Evolutionary conservation across 106 monocot species (phyloP), one percentile per base, ranked within the genome.

Genomic region (Posidonia australis): DNA sequence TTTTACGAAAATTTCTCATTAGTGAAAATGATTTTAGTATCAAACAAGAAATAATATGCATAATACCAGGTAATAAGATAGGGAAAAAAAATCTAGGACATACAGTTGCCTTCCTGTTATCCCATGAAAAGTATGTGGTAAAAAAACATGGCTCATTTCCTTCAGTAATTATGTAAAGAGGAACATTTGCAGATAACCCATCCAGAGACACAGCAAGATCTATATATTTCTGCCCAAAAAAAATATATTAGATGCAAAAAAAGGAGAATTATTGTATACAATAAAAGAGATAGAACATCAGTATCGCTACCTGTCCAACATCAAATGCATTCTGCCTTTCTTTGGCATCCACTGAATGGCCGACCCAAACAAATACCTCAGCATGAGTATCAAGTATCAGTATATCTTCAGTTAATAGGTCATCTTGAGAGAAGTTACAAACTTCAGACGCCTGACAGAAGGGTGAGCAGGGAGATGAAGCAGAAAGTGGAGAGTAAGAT

Each of bases 291-390:
- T 47, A 19, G 18, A 46, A 26, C 5, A 18, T 9, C 17, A 31
- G 22, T 29, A 26, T 13, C 18, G 3, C 51, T 56, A 83, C 86
- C 80, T 81, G 80, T 31, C 80, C 83, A 51, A 87, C 70, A 45
- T 92, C 82, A 74, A 85, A 71, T 58, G 84, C 84, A 32, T 76
- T 78, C 62, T 85, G 82, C 26, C 84, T 92, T 72, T 92, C 92
- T 61, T 85, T 88, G 21, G 71, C 29, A 59, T 78, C 80, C 63
- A 84, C 87, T 49, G 71, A 87, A 7, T 87, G 78, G 63, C 92
- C 92, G 73, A 92, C 72, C 92, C 92, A 92, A 82, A 88, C 71
- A 79, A 92, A 92, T 22, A 92, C 76, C 59, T 92, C 92, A 46
- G 77, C 70, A 69, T 80, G 78, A 52, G 88, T 88, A 64, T 88